Evolutionary conservation across 2,329 filamentous ascomycete genomes (phyloP).

Genomic region (Pyrenophora graminea): DNA sequence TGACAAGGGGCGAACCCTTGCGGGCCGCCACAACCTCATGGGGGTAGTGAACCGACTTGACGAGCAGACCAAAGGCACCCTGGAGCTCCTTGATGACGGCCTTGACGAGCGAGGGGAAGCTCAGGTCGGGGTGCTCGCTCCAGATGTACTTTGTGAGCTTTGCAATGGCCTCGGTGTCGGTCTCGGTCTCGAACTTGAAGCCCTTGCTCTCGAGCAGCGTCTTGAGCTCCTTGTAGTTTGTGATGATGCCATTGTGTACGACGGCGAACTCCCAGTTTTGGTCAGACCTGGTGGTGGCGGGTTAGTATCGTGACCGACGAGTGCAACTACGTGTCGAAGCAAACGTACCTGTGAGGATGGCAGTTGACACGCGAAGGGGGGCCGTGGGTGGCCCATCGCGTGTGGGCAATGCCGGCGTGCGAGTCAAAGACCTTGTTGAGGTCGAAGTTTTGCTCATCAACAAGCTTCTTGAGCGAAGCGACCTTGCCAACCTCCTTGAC

Average conservation of each 20-base stretch:
- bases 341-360: constrained; percentile 89
- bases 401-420: constrained; percentile 98
- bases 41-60: constrained; percentile 98
- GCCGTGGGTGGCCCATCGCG: constrained; percentile 97
- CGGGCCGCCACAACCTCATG: constrained; percentile 97
- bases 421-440: constrained; percentile 94
- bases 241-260: constrained; percentile 99
- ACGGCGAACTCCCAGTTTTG: constrained; percentile 94
- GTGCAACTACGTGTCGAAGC: neutral
- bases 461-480: constrained; percentile 90
- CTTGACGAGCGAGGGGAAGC: constrained; percentile 96
- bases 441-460: constrained; percentile 81
- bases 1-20: constrained; percentile 96
- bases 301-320: constrained; percentile 21
- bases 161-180: constrained; percentile 98
- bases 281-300: constrained; percentile 69
- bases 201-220: constrained; percentile 90
- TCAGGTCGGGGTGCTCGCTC: constrained; percentile 89
- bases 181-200: constrained; percentile 98
- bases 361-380: constrained; percentile 93
- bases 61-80: constrained; percentile 92
- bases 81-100: constrained; percentile 97
- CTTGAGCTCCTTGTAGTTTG: constrained; percentile 99
- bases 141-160: constrained; percentile 99
- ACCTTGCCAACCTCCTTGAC: constrained; percentile 99